These are phyloP conservation scores for Corinectria fuckeliana DNA, from an alignment of 2,329 filamentous ascomycete genomes.

Conservation along the genomic window DNA sequence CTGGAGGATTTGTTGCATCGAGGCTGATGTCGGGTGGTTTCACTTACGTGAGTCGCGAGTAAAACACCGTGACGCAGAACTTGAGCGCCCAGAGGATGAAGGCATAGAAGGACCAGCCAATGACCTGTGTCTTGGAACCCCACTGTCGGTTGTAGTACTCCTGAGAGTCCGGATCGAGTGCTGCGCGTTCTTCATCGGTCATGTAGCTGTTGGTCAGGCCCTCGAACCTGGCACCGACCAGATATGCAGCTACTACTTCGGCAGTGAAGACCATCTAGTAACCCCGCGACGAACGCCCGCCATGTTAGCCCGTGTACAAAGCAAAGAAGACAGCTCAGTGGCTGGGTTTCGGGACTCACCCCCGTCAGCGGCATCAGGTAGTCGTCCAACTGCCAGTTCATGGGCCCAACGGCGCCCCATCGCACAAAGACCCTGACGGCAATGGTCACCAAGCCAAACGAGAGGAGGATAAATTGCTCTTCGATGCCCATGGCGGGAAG, in stretches of 20 bases:
- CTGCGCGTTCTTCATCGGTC: slow-evolving; percentile 23
- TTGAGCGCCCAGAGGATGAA: slow-evolving; percentile 42
- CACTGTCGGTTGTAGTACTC: slow-evolving; percentile 34
- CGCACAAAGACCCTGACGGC: slow-evolving; percentile 21
- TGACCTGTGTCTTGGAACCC: slow-evolving; percentile 42
- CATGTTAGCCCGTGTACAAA: background rate
- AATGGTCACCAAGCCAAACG: slow-evolving; percentile 28
- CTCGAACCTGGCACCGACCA: slow-evolving; percentile 30
- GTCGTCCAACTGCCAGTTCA: slow-evolving; percentile 29
- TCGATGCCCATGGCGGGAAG: slow-evolving; percentile 27
- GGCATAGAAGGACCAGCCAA: slow-evolving; percentile 42
- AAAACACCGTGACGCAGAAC: slow-evolving; percentile 38
- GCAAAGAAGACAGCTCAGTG: too few relatives aligned
- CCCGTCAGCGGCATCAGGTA: slow-evolving; percentile 33
- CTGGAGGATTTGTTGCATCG: background rate
- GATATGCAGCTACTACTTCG: slow-evolving; percentile 29
- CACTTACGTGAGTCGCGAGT: slow-evolving; percentile 40
- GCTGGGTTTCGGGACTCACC: slow-evolving; percentile 17
- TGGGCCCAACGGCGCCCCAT: slow-evolving; percentile 22
- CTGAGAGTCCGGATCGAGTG: slow-evolving; percentile 13
- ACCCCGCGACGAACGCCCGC: background rate
- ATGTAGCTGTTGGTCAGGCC: slow-evolving; percentile 34
- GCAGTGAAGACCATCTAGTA: slow-evolving; percentile 27
- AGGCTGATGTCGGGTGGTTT: background rate
- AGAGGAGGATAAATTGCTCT: slow-evolving; percentile 32